Percentiles rank a stretch among this genome's conserved stretches.
Conservation (phyloP, 176 grass and related monocot genomes). For the Chrysopogon serrulatus region DNA sequence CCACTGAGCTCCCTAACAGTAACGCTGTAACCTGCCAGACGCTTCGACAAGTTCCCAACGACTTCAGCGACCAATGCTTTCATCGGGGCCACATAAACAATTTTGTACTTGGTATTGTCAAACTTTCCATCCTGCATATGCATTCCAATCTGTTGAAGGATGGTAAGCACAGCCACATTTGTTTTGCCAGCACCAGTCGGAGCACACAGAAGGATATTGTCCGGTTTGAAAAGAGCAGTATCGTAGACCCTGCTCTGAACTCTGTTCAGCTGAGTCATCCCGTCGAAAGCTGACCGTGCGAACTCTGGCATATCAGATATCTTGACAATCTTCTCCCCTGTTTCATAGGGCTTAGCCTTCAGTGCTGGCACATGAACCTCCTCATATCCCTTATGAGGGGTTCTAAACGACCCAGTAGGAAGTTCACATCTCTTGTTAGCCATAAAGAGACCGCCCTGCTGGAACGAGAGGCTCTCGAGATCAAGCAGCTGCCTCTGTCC, state of each 20-base stretch:
- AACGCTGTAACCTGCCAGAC: conserved; percentile 57
- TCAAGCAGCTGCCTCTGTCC: conserved; percentile 85
- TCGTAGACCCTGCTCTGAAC: conserved; percentile 95
- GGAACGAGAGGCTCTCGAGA: conserved; percentile 81
- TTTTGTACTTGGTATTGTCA: conserved; percentile 87
- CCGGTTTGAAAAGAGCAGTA: conserved; percentile 70
- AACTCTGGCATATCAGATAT: conserved; percentile 78
- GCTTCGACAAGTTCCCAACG: conserved; percentile 80
- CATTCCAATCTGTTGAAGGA: conserved; percentile 85
- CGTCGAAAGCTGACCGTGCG: conserved; percentile 67
- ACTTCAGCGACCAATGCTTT: conserved; percentile 97
- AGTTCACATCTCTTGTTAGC: conserved; percentile 87
- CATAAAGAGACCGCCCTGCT: conserved; percentile 91
- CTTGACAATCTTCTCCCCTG: conserved; percentile 80
- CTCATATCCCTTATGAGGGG: conserved; percentile 81
- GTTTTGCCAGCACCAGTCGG: conserved; percentile 98
- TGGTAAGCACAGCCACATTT: conserved; percentile 87
- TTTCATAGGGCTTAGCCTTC: conserved; percentile 59
- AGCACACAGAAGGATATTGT: conserved; percentile 88
- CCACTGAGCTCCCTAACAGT: conserved; percentile 92
- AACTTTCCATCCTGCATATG: conserved; percentile 76
- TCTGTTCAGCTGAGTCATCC: conserved; percentile 87
- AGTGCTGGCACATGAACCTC: conserved; percentile 80
- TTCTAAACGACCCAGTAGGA: conserved; percentile 66
- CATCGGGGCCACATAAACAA: conserved; percentile 98